phyloP scores from a whole-genome alignment of 805 yeast genomes.

The Cyberlindnera americana region DNA sequence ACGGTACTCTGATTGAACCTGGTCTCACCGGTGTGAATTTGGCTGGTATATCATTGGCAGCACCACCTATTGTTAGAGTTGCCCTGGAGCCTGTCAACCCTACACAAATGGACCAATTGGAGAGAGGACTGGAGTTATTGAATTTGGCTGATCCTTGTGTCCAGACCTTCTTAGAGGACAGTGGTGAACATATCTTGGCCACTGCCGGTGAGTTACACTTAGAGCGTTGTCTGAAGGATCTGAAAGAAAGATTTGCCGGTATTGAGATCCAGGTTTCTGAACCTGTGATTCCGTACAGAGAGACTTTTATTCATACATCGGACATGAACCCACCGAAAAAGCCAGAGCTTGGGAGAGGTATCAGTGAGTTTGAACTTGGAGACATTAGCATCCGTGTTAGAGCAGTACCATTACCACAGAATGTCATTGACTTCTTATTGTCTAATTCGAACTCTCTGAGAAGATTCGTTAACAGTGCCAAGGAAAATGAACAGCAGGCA shows the following conservation, averaged over 20 bases:
- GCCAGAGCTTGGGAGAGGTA: conserved; percentile 46
- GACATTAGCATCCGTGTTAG: conserved; percentile 39
- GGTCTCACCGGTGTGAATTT: conserved; percentile 62
- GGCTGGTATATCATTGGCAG: conserved; percentile 69
- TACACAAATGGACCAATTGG: conserved; percentile 68
- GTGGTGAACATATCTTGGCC: conserved; percentile 90
- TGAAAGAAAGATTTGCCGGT: conserved; percentile 88
- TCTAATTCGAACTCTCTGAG: conserved; percentile 44
- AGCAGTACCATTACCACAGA: conserved; percentile 53
- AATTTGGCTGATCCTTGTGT: conserved; percentile 95
- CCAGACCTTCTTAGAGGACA: conserved; percentile 77
- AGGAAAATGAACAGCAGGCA: conserved; percentile 14
- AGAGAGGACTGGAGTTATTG: conserved; percentile 70
- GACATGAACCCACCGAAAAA: conserved; percentile 51
- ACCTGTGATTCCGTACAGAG: conserved; percentile 93
- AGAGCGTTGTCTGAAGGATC: conserved; percentile 90
- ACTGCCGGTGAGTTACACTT: conserved; percentile 97
- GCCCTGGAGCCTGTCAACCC: conserved; percentile 96
- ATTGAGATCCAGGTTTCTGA: conserved; percentile 82
- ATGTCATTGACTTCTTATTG: conserved; percentile 45
- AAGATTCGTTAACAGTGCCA: conserved; percentile 27
- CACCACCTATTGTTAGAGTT: conserved; percentile 91
- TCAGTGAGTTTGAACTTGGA: conserved; percentile 47
- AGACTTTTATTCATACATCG: conserved; percentile 57
- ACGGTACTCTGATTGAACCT: conserved; percentile 72